Base-by-base conservation (phyloP, 768 basidiomycete genomes). In the Macrolepiota albuminosa region DNA sequence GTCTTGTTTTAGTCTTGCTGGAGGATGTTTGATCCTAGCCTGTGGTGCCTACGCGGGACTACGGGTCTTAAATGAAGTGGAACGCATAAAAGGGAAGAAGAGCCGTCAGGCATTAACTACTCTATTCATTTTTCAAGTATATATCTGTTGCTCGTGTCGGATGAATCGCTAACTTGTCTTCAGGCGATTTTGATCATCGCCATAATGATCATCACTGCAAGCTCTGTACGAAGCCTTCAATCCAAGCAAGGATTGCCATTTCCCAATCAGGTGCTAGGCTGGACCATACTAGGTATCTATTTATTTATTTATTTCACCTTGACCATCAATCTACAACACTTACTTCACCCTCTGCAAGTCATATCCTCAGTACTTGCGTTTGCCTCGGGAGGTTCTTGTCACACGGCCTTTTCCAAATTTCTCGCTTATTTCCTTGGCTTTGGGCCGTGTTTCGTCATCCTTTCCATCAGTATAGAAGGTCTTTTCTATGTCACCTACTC, bases 401-500 rank as follows among this genome's bases (percentile, higher is more conserved):
- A 71, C 29, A 77, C 72, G 5, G 71, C 80, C 2, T 70, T 71
- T 54, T 80, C 84, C 1, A 86, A 81, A 65, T 75, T 88, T 14
- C 71, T 87, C 36, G 76, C 78, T 33, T 83, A 85, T 66, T 89
- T 89, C 69, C 79, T 91, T 48, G 84, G 85, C 6, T 89, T 93
- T 61, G 82, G 84, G 0, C 86, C 86, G 3, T 87, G 85, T 66
- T 94, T 93, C 61, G 78, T 92, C 39, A 79, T 92, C 40, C 78
- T 95, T 18, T 91, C 92, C 3, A 89, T 93, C 69, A 88, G 88
- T 59, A 83, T 87, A 26, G 93, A 94, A 67, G 88, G 87, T 0
- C 76, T 93, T 14, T 94, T 95, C 71, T 93, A 86, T 65, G 75
- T 83, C n/a, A 78, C 83, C 13, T 93, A 87, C 67, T 83, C 84